A percentile compares a stretch with the other conserved stretches of the same genome.
Conservation (phyloP, 495 filamentous ascomycete genomes). For the Chaetomium fimeti region DNA sequence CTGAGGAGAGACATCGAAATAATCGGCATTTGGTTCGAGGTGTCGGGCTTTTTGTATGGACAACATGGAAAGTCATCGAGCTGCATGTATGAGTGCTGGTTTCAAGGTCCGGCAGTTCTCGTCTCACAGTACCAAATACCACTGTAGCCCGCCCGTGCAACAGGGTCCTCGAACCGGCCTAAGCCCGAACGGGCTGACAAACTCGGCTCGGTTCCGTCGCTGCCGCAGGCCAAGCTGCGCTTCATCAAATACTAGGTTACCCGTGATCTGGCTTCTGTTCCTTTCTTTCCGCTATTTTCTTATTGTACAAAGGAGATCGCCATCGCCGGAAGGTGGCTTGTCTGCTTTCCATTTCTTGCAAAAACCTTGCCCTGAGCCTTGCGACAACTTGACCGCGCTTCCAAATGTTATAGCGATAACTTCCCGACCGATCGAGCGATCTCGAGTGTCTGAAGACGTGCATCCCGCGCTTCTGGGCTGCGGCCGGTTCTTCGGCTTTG, state of each 20-base stretch:
- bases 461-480: background rate
- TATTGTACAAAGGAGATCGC: conserved; percentile 19
- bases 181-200: conserved; percentile 23
- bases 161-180: background rate
- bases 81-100: background rate
- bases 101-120: background rate
- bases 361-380: background rate
- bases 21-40: too few species aligned
- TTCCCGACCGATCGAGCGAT: conserved; percentile 17
- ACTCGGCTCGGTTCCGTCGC: conserved; percentile 23
- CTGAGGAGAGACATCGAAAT: too few species aligned
- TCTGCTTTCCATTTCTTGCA: conserved; percentile 11
- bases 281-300: background rate
- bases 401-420: conserved; percentile 18
- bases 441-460: conserved; percentile 6
- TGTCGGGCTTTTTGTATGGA: too few species aligned
- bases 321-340: conserved; percentile 30
- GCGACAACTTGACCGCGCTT: conserved; percentile 3
- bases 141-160: background rate
- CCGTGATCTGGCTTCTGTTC: conserved; percentile 9
- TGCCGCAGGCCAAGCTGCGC: conserved; percentile 16
- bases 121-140: background rate
- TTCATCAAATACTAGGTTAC: background rate
- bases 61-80: too few species aligned
- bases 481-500: background rate